Percentiles rank a stretch among this genome's conserved stretches.
These are phyloP conservation scores for Botryotinia convoluta DNA, from an alignment of 2,329 filamentous ascomycete species.

Conservation along the genomic window DNA sequence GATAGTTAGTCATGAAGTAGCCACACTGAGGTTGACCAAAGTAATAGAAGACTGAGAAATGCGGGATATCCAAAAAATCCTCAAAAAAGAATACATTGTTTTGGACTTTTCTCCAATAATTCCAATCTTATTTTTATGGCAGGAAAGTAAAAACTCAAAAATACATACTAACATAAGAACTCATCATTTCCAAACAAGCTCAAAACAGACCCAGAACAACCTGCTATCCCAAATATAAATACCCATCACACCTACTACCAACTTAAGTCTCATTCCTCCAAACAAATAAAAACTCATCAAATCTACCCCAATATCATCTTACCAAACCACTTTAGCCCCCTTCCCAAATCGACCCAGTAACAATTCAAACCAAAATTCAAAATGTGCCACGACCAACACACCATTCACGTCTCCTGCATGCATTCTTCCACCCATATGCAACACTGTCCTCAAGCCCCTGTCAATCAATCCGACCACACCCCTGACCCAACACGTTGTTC, in stretches of 20 bases:
- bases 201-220: neutral
- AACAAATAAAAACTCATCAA: neutral
- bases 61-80: rapidly evolving
- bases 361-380: neutral
- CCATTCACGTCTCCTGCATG: neutral
- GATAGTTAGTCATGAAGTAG: no score
- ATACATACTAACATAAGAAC: neutral
- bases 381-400: neutral
- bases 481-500: neutral
- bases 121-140: neutral
- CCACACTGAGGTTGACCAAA: rapidly evolving
- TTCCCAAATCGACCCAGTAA: neutral
- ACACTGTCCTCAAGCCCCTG: neutral
- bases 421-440: neutral
- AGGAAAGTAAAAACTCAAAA: rapidly evolving
- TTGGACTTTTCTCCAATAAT: neutral
- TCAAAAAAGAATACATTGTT: neutral
- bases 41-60: neutral
- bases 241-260: no score
- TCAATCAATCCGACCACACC: neutral
- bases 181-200: neutral
- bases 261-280: neutral
- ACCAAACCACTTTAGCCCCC: rapidly evolving
- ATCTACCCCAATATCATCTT: no score
- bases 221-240: neutral